Evolutionary conservation across 352 stramenopile genomes (phyloP).

Genomic region (Globisporangium radiosum): DNA sequence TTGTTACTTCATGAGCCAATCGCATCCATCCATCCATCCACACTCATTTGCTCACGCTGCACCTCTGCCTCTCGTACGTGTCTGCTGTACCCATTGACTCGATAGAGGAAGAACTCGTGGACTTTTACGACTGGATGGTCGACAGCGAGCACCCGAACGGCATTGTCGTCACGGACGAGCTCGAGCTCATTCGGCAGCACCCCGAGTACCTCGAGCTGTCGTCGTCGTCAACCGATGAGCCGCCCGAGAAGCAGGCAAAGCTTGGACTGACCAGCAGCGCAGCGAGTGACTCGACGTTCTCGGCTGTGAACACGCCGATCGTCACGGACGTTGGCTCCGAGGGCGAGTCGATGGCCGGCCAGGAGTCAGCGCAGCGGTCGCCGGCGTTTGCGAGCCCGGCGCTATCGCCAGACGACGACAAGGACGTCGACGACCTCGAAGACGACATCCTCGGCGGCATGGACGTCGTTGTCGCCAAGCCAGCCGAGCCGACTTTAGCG

Average conservation of each 20-base stretch:
- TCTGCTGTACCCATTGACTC: background rate
- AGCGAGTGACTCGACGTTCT: constrained; percentile 28
- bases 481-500: constrained; percentile 14
- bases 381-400: constrained; percentile 50
- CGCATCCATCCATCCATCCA: too few species aligned
- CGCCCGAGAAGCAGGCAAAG: constrained; percentile 33
- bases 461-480: constrained; percentile 48
- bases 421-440: constrained; percentile 73
- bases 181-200: constrained; percentile 77
- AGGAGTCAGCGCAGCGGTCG: constrained; percentile 59
- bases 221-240: constrained; percentile 14
- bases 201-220: constrained; percentile 72
- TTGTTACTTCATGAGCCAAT: too few species aligned
- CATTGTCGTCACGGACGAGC: constrained; percentile 70
- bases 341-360: constrained; percentile 47
- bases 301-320: constrained; percentile 62
- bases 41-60: too few species aligned
- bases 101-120: constrained; percentile 71
- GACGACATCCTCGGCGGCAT: constrained; percentile 69
- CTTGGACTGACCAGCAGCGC: constrained; percentile 14
- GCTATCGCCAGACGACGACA: constrained; percentile 59
- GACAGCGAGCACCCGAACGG: constrained; percentile 67
- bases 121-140: constrained; percentile 85
- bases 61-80: background rate
- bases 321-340: constrained; percentile 65